These are phyloP conservation scores for Pyrus betulifolia DNA, from an alignment of 306 rosid genomes.

Conservation along the genomic window DNA sequence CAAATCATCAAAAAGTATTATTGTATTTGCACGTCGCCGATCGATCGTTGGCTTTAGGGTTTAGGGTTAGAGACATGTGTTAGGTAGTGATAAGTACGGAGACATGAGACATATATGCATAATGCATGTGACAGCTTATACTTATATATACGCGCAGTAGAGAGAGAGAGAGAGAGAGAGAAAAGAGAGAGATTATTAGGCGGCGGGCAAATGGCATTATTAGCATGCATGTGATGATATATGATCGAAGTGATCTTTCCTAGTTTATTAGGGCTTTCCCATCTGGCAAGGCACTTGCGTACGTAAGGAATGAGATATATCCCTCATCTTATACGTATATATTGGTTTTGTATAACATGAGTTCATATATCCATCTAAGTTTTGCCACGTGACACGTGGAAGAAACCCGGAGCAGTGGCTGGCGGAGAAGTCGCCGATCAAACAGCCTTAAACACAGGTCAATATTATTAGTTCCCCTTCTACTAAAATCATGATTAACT, in stretches of 20 bases:
- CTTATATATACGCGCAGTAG: background rate
- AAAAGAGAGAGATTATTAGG: background rate
- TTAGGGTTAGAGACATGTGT: background rate
- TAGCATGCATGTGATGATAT: no score
- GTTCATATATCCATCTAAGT: background rate
- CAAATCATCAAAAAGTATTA: conserved; percentile 5
- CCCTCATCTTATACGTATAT: background rate
- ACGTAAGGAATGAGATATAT: background rate
- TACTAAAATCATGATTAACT: background rate
- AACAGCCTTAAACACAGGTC: background rate
- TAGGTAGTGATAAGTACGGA: conserved; percentile 6
- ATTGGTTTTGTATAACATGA: background rate
- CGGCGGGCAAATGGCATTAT: background rate
- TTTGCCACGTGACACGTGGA: conserved; percentile 8
- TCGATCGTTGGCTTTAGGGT: no score
- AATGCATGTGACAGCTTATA: background rate
- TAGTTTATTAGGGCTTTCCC: no score
- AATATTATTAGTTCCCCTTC: background rate
- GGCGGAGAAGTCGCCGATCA: conserved; percentile 3
- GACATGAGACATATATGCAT: background rate
- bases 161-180: background rate
- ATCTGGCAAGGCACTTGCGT: background rate
- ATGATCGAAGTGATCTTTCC: no score
- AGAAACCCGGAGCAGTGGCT: conserved; percentile 7
- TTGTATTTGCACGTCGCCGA: background rate